Evolutionary conservation across 108 stramenopile species (phyloP).

Genomic region (Skeletonema marinoi): DNA sequence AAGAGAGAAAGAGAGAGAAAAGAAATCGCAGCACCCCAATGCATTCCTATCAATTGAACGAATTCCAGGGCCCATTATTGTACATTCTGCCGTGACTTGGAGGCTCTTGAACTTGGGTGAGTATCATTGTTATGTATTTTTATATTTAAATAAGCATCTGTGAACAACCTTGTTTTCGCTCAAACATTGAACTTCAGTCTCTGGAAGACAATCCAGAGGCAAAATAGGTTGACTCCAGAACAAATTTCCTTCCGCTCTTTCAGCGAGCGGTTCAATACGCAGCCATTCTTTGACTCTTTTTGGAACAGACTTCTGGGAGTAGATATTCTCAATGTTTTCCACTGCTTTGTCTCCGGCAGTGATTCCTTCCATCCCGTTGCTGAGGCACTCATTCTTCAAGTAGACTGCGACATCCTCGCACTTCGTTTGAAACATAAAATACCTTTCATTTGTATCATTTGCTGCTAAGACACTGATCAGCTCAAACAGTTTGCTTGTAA

Average conservation of each 20-base stretch:
- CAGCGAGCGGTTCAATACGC: constrained; percentile 1
- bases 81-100: too few species aligned
- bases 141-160: constrained; percentile 3
- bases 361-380: constrained; percentile 6
- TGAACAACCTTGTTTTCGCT: constrained; percentile 29
- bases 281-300: constrained; percentile 40
- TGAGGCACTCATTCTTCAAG: constrained; percentile 17
- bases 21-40: too few species aligned
- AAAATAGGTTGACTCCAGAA: constrained; percentile 20
- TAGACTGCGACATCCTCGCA: constrained; percentile 45
- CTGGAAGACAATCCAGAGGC: constrained; percentile 16
- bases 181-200: constrained; percentile 37
- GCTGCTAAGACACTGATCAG: constrained; percentile 14
- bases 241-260: constrained; percentile 36
- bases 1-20: too few species aligned
- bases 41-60: too few species aligned
- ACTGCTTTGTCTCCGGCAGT: constrained; percentile 17
- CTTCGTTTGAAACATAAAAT: constrained; percentile 43
- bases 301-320: constrained; percentile 11
- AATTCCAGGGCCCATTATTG: too few species aligned
- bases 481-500: constrained; percentile 20
- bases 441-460: constrained; percentile 3
- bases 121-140: background rate
- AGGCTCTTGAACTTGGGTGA: too few species aligned
- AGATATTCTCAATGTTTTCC: constrained; percentile 20